Percentiles rank a stretch among this genome's conserved stretches.
These are phyloP conservation scores for Coemansia umbellata DNA, from an alignment of 192 early-diverging fungal species.

Conservation along the genomic window DNA sequence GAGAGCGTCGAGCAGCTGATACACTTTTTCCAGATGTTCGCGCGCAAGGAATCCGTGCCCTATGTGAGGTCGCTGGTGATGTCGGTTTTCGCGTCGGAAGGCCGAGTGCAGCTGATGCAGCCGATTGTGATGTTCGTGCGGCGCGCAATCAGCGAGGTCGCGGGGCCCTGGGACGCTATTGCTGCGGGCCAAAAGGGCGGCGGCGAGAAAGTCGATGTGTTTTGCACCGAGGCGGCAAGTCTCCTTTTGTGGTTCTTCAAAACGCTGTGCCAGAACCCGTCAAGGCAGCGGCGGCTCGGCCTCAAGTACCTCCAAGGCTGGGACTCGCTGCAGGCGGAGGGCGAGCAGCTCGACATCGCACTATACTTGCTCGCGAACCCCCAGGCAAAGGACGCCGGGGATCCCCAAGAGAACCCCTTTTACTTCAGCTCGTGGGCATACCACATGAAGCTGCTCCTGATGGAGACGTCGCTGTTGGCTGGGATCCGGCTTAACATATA, in stretches of 20 bases:
- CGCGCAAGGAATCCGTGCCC: conserved; percentile 11
- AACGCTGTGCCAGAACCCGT: conserved; percentile 37
- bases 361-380: conserved; percentile 11
- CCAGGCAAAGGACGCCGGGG: neutral
- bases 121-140: conserved; percentile 17
- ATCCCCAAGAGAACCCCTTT: conserved; percentile 28
- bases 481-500: conserved; percentile 34
- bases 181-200: neutral
- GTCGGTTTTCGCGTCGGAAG: conserved; percentile 12
- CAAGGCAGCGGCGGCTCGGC: conserved; percentile 27
- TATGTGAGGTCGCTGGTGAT: conserved; percentile 36
- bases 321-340: conserved; percentile 42
- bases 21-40: conserved; percentile 12
- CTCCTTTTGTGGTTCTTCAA: conserved; percentile 37
- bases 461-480: conserved; percentile 16
- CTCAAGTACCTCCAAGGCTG: conserved; percentile 27
- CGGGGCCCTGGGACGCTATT: conserved; percentile 11
- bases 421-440: conserved; percentile 47
- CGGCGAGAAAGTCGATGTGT: neutral
- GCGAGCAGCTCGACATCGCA: conserved; percentile 33
- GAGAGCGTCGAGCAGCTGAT: conserved; percentile 24
- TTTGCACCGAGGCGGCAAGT: conserved; percentile 18
- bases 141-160: conserved; percentile 17
- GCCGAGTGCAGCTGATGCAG: conserved; percentile 8
- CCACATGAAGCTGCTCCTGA: conserved; percentile 38